phyloP scores from a whole-genome alignment of 129 eudicot genomes.

The Oenanthe sinensis region DNA sequence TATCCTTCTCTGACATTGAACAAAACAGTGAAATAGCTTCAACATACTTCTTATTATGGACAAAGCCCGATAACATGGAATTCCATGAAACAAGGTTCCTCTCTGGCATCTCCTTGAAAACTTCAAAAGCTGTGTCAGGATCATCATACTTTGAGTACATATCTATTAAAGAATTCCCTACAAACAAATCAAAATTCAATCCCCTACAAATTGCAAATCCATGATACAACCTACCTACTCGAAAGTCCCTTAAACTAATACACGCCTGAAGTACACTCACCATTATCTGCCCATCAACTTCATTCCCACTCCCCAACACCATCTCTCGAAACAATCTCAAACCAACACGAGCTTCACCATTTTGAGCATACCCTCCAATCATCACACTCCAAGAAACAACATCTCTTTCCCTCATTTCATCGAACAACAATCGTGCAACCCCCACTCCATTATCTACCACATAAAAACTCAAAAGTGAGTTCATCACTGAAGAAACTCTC shows the following conservation, averaged over 20 bases:
- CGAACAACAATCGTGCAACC: constrained; percentile 56
- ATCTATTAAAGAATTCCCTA: constrained; percentile 61
- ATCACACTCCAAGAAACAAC: constrained; percentile 76
- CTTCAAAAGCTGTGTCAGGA: constrained; percentile 36
- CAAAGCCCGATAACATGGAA: constrained; percentile 66
- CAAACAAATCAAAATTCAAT: constrained; percentile 48
- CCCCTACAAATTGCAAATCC: constrained; percentile 43
- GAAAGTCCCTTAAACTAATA: constrained; percentile 22
- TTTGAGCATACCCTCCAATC: constrained; percentile 58
- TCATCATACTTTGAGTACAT: constrained; percentile 64
- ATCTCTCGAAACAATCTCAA: constrained; percentile 41
- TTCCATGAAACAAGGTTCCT: constrained; percentile 77
- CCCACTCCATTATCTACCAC: constrained; percentile 26
- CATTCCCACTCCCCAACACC: constrained; percentile 21
- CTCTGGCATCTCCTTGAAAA: constrained; percentile 42
- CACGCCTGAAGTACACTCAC: constrained; percentile 70
- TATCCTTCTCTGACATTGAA: constrained; percentile 32
- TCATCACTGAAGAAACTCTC: constrained; percentile 40
- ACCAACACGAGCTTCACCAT: constrained; percentile 28
- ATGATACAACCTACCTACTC: constrained; percentile 41
- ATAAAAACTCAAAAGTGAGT: constrained; percentile 50
- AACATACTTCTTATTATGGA: constrained; percentile 37
- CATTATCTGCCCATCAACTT: constrained; percentile 57
- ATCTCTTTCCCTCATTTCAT: constrained; percentile 76
- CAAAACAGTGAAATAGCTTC: constrained; percentile 50